phyloP scores from a whole-genome alignment of 306 rosid genomes.

The Gleditsia sinensis region DNA sequence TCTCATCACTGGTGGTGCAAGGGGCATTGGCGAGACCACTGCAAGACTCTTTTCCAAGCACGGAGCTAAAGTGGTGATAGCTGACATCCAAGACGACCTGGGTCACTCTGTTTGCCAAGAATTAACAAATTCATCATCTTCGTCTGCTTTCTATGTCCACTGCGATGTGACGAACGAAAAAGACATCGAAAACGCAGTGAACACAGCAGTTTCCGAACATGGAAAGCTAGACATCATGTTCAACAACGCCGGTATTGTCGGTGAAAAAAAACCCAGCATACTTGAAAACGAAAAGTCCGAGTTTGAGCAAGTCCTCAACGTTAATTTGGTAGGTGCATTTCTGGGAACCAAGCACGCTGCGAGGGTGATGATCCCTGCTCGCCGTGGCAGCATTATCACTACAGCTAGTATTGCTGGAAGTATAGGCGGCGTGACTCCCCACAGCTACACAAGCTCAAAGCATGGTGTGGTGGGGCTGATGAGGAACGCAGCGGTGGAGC shows the following conservation, averaged over 20 bases:
- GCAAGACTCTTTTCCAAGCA: constrained; percentile 52
- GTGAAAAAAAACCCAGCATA: constrained; percentile 24
- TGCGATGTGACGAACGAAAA: constrained; percentile 53
- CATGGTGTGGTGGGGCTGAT: constrained; percentile 46
- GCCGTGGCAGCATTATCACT: constrained; percentile 43
- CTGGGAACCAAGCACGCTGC: constrained; percentile 59
- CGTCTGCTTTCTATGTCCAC: constrained; percentile 38
- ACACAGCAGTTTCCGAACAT: constrained; percentile 29
- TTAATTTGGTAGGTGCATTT: constrained; percentile 45
- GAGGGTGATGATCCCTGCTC: constrained; percentile 43
- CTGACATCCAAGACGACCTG: constrained; percentile 46
- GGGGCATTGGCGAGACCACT: constrained; percentile 57
- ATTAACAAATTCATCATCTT: background rate
- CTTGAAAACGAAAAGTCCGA: constrained; percentile 1
- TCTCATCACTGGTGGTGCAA: constrained; percentile 53
- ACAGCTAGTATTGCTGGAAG: constrained; percentile 36
- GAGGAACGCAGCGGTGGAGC: constrained; percentile 48
- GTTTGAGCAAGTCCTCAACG: constrained; percentile 44
- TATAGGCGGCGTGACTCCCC: constrained; percentile 40
- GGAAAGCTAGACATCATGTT: constrained; percentile 66
- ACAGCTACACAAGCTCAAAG: constrained; percentile 52
- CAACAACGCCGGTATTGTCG: constrained; percentile 48
- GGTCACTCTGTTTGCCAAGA: constrained; percentile 37
- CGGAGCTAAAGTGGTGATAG: constrained; percentile 53
- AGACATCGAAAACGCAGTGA: constrained; percentile 38